Base-by-base conservation (phyloP, 1,139 yeast species). In the Sugiyamaella neomexicana region DNA sequence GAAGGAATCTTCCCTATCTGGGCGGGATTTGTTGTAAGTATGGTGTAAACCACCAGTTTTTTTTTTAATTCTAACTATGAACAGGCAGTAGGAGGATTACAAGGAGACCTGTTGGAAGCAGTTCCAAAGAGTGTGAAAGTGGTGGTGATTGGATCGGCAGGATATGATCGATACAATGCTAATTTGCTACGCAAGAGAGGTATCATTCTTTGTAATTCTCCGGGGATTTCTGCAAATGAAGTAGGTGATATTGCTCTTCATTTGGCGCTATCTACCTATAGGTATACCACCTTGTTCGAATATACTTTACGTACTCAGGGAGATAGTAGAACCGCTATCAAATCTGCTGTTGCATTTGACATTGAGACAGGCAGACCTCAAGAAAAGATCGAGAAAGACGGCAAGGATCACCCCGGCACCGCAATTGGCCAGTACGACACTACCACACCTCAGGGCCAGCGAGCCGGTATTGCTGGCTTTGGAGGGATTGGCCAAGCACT, bases 221-320 rank as follows among this genome's bases (percentile, higher is more conserved):
- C 69, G 1, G 67, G 66, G 0, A 71, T 76, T 44, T 82, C 88
- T 0, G 80, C 85, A 2, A 80, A 75, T 49, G 87, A 89, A 10
- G 96, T 89, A n/a, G 89, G 95, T 1, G 96, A 89, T 62, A 70
- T 83, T 57, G 95, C 85, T 0, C 71, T 86, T 47, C 79, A 76
- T 64, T 76, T 84, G 61, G 72, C 88, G 0, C 69, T 87, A 57
- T 75, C 80, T 38, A 78, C 85, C 32, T 85, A 85, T 71, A 75
- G 96, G 60, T 78, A 80, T 70, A 82, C 84, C 58, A 71, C 78
- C 2, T 68, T 78, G 16, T 81, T 80, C 67, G 82, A 79, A 57
- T 65, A 68, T 12, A 67, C 73, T 29, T 71, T 83, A 44, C 71
- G 75, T 47, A 57, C 63, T 6, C 61, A 62, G 7, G 73, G 74